A percentile compares a stretch with the other conserved stretches of the same genome.
phyloP scores from a whole-genome alignment of 495 filamentous ascomycete genomes.

The Aspergillus indologenus region DNA sequence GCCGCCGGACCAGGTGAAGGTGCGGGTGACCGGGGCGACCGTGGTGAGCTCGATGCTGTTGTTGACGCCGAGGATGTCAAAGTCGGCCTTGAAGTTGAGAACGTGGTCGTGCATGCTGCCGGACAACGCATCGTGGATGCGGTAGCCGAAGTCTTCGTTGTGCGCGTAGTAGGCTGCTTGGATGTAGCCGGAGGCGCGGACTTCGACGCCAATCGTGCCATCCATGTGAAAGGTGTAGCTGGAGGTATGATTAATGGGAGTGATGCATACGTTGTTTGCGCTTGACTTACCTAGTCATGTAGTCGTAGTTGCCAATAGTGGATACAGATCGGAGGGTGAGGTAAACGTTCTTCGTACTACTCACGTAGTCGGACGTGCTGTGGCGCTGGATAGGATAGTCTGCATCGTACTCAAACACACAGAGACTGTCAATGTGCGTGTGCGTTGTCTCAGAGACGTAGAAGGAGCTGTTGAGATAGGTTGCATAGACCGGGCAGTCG shows the following conservation, averaged over 20 bases:
- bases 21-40: conserved; percentile 35
- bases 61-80: conserved; percentile 49
- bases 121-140: conserved; percentile 49
- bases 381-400: conserved; percentile 17
- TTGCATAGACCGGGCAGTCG: conserved; percentile 18
- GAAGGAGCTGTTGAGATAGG: conserved; percentile 19
- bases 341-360: conserved; percentile 16
- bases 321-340: conserved; percentile 16
- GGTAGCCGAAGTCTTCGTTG: conserved; percentile 52
- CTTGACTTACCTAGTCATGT: conserved; percentile 13
- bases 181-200: conserved; percentile 58
- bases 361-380: conserved; percentile 12
- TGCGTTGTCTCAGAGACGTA: conserved; percentile 16
- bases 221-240: conserved; percentile 54
- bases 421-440: conserved; percentile 18
- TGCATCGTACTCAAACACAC: conserved; percentile 19
- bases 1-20: conserved; percentile 49
- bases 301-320: conserved; percentile 20
- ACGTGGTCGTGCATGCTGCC: conserved; percentile 62
- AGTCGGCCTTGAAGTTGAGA: conserved; percentile 56
- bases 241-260: too few relatives aligned
- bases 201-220: conserved; percentile 51
- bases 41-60: conserved; percentile 47
- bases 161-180: conserved; percentile 50
- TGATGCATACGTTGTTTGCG: too few relatives aligned